phyloP scores from a whole-genome alignment of 176 grass and related monocot species.

The Luzula sylvatica region DNA sequence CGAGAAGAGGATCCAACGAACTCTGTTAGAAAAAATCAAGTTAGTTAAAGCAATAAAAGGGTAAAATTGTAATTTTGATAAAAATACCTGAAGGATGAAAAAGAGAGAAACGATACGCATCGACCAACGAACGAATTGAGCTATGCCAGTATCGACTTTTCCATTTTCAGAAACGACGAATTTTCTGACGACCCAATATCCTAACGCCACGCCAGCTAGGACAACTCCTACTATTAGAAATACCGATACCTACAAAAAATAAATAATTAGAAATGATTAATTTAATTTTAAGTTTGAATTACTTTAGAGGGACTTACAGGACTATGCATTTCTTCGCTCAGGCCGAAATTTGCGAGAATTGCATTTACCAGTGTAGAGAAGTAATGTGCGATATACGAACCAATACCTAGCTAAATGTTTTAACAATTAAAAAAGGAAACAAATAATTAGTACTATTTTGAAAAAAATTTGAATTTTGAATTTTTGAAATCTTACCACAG shows the following conservation, averaged over 20 bases:
- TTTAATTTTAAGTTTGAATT: neutral
- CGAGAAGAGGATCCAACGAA: constrained; percentile 69
- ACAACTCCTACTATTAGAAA: constrained; percentile 64
- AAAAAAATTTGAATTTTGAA: constrained; percentile 5
- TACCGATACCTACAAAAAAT: constrained; percentile 58
- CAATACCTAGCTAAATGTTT: constrained; percentile 54
- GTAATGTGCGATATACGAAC: constrained; percentile 76
- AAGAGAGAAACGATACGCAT: constrained; percentile 62
- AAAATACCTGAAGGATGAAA: constrained; percentile 66
- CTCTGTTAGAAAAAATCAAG: constrained; percentile 36
- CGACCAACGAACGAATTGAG: constrained; percentile 81
- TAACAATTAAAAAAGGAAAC: constrained; percentile 4
- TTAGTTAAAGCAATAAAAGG: neutral
- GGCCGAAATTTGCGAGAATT: constrained; percentile 68
- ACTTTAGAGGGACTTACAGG: constrained; percentile 52
- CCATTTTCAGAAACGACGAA: constrained; percentile 84
- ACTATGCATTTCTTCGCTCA: constrained; percentile 89
- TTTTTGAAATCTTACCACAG: constrained; percentile 45
- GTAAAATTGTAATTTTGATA: neutral
- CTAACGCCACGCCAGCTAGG: constrained; percentile 76
- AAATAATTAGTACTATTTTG: constrained; percentile 3
- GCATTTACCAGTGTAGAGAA: constrained; percentile 65
- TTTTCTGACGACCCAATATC: constrained; percentile 79
- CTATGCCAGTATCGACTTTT: constrained; percentile 66
- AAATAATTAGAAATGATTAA: neutral